Conservation (phyloP, 768 basidiomycete species). For the Trametes gibbosa region DNA sequence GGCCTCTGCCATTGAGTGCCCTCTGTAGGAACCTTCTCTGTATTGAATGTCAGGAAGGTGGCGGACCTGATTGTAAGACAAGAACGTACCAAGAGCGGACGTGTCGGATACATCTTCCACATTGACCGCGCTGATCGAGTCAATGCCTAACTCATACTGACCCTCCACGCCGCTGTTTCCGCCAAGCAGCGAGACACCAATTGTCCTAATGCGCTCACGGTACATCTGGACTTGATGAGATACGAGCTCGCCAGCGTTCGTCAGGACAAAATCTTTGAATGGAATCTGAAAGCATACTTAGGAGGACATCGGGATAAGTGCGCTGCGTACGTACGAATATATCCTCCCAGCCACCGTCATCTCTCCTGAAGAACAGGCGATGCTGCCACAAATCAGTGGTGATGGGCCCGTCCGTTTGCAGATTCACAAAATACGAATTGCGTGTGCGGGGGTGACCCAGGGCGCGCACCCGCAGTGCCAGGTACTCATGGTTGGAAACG, state of each 20-base stretch:
- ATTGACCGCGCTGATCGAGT: constrained; percentile 79
- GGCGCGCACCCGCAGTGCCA: constrained; percentile 76
- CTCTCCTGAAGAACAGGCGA: constrained; percentile 72
- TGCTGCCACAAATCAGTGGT: constrained; percentile 94
- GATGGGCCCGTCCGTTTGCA: constrained; percentile 83
- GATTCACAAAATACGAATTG: constrained; percentile 88
- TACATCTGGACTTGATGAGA: constrained; percentile 74
- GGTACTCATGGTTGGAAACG: constrained; percentile 74
- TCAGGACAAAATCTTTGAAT: constrained; percentile 69
- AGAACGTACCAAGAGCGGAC: constrained; percentile 16
- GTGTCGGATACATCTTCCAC: constrained; percentile 53
- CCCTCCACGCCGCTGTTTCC: constrained; percentile 76
- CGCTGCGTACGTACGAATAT: constrained; percentile 56
- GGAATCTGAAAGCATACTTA: constrained; percentile 58
- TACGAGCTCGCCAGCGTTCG: constrained; percentile 69
- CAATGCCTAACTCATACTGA: constrained; percentile 78
- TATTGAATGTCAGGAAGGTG: background rate
- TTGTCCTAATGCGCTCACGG: constrained; percentile 67
- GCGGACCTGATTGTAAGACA: background rate
- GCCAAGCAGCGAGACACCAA: constrained; percentile 87
- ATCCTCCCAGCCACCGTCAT: constrained; percentile 75
- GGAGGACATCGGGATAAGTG: background rate
- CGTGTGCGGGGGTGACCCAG: constrained; percentile 74
- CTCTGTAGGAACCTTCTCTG: constrained; percentile 24
- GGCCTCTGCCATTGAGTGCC: constrained; percentile 29